Base-by-base conservation (phyloP, 2,329 filamentous ascomycete species). In the Didymella lethalis region DNA sequence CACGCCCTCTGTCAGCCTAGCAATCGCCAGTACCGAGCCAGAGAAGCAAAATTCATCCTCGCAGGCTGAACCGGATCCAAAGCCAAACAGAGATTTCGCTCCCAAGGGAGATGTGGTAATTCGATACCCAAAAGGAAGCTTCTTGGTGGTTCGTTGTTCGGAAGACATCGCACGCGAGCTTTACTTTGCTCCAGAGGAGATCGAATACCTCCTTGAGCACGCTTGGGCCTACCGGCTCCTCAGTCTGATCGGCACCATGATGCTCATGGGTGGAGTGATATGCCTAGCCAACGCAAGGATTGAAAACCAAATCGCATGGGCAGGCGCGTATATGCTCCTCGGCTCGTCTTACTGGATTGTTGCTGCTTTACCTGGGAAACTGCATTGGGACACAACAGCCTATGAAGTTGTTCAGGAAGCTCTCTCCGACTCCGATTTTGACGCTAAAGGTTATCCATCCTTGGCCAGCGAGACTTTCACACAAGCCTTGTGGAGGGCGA, bases 221-320 rank as follows among this genome's bases (percentile, higher is more conserved):
- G 76, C 75, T 0, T 70, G 75, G 2, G 68, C 74, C 4, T 83
- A 83, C 62, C 75, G 82, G 25, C 67, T 82, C 8, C 72, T 84
- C 12, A 81, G 81, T n/a, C 69, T 84, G 23, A 63, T 82, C 3
- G 82, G 81, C 60, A 84, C 82, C 6, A 70, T 83, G 45, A 75
- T 84, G 71, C 78, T 84, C 48, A 84, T 84, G 82, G 75, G 81
- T 36, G 82, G 82, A 12, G 81, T 84, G 62, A 81, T 84, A 41
- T 78, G 76, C 41, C 77, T 84, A 3, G 82, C 80, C 61, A 84
- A 84, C 54, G 78, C 82, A 3, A 77, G 77, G 25, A 78, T 82
- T 11, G 72, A 80, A 41, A 71, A 79, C 0, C 82, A 84, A 61
- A 77, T 82, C 32, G 80, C 77, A 2, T 84, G 82, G 78, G 82